Percentiles rank a stretch among this genome's conserved stretches.
Conservation (phyloP, 148 eudicot genomes). For the Dianthus caryophyllus region DNA sequence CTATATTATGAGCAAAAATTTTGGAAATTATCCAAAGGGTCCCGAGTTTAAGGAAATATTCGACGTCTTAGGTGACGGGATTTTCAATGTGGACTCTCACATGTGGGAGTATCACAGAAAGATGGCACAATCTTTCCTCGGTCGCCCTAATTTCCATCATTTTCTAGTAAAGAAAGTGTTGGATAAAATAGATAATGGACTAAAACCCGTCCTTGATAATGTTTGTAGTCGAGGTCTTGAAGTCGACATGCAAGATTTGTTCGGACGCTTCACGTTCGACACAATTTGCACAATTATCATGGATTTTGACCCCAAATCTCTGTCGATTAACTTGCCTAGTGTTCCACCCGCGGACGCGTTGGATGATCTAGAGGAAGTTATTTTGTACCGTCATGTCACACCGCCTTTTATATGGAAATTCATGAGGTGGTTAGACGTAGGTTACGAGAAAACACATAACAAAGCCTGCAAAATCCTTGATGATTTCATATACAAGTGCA, state of each 20-base stretch:
- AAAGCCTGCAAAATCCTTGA: conserved; percentile 28
- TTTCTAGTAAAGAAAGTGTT: conserved; percentile 16
- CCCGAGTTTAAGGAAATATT: conserved; percentile 33
- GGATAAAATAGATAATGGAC: conserved; percentile 27
- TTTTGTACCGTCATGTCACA: conserved; percentile 30
- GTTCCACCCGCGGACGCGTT: conserved; percentile 34
- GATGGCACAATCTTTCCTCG: conserved; percentile 21
- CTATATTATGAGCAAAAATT: conserved; percentile 43
- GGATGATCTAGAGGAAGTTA: conserved; percentile 31
- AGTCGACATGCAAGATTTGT: conserved; percentile 49
- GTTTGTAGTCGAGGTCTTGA: conserved; percentile 17
- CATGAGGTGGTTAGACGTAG: conserved; percentile 42
- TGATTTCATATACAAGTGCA: conserved; percentile 17
- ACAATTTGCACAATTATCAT: conserved; percentile 31
- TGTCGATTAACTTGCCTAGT: conserved; percentile 25
- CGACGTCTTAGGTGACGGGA: conserved; percentile 50
- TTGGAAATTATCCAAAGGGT: conserved; percentile 46
- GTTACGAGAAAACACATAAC: conserved; percentile 29
- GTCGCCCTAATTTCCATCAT: conserved; percentile 26
- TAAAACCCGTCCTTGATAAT: conserved; percentile 37
- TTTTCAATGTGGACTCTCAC: conserved; percentile 38
- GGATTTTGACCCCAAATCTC: conserved; percentile 37
- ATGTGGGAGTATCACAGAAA: conserved; percentile 35
- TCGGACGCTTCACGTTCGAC: conserved; percentile 41
- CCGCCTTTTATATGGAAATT: conserved; percentile 48